Evolutionary conservation across 495 filamentous ascomycete genomes (phyloP).

Genomic region (Daldinia decipiens): DNA sequence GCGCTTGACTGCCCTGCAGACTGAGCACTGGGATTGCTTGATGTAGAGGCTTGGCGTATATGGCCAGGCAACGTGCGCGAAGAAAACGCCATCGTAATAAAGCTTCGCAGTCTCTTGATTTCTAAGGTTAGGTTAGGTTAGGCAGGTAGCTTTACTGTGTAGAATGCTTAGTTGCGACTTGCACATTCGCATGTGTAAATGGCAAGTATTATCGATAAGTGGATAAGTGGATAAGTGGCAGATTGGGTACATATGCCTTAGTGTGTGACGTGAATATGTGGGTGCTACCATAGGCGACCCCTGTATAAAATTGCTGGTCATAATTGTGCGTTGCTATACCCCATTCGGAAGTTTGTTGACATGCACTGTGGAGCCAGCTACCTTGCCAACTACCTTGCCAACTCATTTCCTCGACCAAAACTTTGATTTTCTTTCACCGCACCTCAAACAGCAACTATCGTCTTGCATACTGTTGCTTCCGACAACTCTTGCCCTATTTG

Average conservation of each 20-base stretch:
- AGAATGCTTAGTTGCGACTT: neutral
- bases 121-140: too few species aligned
- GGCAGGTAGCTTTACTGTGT: neutral
- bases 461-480: conserved; percentile 15
- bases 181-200: neutral
- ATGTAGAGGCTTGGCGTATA: conserved; percentile 67
- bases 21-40: conserved; percentile 50
- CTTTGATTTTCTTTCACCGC: conserved; percentile 37
- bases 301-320: conserved; percentile 23
- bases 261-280: conserved; percentile 33
- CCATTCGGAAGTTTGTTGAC: conserved; percentile 44
- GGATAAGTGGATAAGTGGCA: neutral
- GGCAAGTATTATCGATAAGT: conserved; percentile 25
- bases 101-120: neutral
- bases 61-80: conserved; percentile 66
- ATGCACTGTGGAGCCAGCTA: conserved; percentile 35
- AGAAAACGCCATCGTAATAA: conserved; percentile 43
- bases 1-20: conserved; percentile 78
- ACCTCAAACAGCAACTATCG: conserved; percentile 30
- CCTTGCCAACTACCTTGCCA: conserved; percentile 44
- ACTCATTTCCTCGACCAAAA: conserved; percentile 42
- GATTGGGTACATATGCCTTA: conserved; percentile 6
- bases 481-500: conserved; percentile 22
- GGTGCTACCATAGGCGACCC: conserved; percentile 18
- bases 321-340: conserved; percentile 32